Conservation (phyloP, 2,329 filamentous ascomycete species). For the Cyphellophora attinorum region DNA sequence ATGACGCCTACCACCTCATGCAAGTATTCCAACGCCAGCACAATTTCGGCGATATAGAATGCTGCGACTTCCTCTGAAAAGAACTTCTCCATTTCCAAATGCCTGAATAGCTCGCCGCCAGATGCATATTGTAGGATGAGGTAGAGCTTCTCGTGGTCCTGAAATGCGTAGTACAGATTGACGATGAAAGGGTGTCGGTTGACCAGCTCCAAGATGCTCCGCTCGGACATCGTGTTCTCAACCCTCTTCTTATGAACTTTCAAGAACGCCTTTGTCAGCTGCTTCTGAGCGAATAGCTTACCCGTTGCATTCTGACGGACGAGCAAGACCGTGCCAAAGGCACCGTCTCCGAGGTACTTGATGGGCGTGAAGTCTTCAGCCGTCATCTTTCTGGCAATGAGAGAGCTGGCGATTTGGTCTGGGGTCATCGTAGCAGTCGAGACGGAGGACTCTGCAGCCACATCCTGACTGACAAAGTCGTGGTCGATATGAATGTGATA, state of each 20-base stretch:
- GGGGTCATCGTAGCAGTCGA: constrained; percentile 47
- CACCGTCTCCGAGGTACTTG: constrained; percentile 88
- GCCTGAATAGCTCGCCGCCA: constrained; percentile 93
- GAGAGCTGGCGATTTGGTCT: constrained; percentile 27
- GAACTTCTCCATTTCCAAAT: constrained; percentile 88
- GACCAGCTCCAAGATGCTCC: constrained; percentile 87
- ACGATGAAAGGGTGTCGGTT: constrained; percentile 96
- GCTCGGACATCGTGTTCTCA: constrained; percentile 95
- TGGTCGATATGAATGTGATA: constrained; percentile 79
- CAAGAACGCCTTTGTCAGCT: constrained; percentile 93
- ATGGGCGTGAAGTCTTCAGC: constrained; percentile 83
- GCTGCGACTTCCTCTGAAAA: constrained; percentile 81
- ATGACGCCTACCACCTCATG: constrained; percentile 88
- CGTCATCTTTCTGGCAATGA: constrained; percentile 69
- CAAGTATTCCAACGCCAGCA: constrained; percentile 84
- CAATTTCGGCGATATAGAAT: constrained; percentile 98
- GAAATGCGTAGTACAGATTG: constrained; percentile 96
- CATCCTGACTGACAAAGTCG: constrained; percentile 67
- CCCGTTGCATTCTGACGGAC: constrained; percentile 85
- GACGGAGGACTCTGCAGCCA: constrained; percentile 29
- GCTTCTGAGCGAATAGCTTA: constrained; percentile 91
- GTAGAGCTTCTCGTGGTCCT: constrained; percentile 95
- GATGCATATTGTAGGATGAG: constrained; percentile 95
- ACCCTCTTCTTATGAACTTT: constrained; percentile 92
- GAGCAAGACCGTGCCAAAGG: constrained; percentile 87